Base-by-base conservation (phyloP, 2,329 filamentous ascomycete genomes). In the Pseudogymnoascus sp. region DNA sequence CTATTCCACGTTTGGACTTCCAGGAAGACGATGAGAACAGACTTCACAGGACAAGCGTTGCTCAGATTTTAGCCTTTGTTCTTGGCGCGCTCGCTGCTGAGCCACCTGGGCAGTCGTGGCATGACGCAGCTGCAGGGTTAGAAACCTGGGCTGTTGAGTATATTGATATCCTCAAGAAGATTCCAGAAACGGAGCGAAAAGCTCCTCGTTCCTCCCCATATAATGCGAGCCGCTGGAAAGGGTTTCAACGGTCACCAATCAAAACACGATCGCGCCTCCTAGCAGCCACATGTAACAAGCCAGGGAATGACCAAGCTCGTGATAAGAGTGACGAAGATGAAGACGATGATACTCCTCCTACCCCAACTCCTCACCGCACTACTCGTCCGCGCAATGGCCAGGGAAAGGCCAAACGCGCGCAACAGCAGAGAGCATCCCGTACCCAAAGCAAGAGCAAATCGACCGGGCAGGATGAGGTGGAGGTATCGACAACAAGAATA, bases 91-190 rank as follows among this genome's bases (percentile, higher is more conserved):
- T 19, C 19, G 19, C 19, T 19, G 19, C 19, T 19, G 19, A 19
- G 19, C 19, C 19, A 19, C 73, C 71, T 1, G 64, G 67, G 5
- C 12, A 63, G 62, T 65, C 66, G 1, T 78, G 71, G 75, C 68
- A 74, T 61, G 68, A 75, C 45, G 66, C 72, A 31, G 63, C 63
- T 19, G 23, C 29, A 39, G 21, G 29, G 14, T 16, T 63, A n/a
- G 26, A 61, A n/a, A 60, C 52, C 14, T 63, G 61, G 61, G 58
- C 52, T 23, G 61, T 61, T 26, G 61, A 63, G 39, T 63, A 63
- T 31, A 39, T 39, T 19, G 61, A 63, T 41, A 37, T 63, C n/a
- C 58, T 63, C 35, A 60, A 43, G 21, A 41, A 61, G 23, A 61
- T 61, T 26, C 60, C 60, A 35, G 60, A 23, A 52, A 52, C 60